These are phyloP conservation scores for Xylariaceae sp. DNA, from an alignment of 2,329 filamentous ascomycete genomes.

Conservation along the genomic window DNA sequence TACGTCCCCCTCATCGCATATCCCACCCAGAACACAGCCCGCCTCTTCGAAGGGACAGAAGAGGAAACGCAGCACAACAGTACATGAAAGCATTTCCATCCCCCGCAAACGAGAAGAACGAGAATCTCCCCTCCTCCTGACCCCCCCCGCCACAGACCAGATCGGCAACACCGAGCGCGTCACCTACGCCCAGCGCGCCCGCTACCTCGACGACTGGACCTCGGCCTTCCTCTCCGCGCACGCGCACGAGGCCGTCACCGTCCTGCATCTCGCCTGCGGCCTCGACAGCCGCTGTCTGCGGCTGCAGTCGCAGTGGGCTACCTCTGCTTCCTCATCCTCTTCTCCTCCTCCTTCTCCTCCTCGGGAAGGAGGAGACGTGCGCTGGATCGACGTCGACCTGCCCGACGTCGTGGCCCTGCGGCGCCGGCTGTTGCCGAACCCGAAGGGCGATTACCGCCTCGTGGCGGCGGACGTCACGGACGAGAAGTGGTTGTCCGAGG, in stretches of 20 bases:
- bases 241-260: slow-evolving; percentile 18
- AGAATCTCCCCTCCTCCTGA: no score
- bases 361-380: slow-evolving; percentile 13
- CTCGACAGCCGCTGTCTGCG: slow-evolving; percentile 26
- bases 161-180: not conserved
- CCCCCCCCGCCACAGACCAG: not conserved
- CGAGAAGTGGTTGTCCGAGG: slow-evolving; percentile 16
- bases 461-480: slow-evolving; percentile 16
- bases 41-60: no score
- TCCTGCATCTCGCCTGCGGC: slow-evolving; percentile 29
- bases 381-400: slow-evolving; percentile 32
- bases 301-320: slow-evolving; percentile 13
- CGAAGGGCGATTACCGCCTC: slow-evolving; percentile 17
- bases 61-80: no score
- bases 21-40: no score
- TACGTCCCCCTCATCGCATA: no score
- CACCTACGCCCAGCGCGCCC: slow-evolving; percentile 4
- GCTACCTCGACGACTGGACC: slow-evolving; percentile 11
- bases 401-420: slow-evolving; percentile 31
- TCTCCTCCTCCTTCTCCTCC: no score
- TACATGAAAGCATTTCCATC: no score
- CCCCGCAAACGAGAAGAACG: no score
- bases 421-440: slow-evolving; percentile 16
- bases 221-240: slow-evolving; percentile 14
- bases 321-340: no score